Evolutionary conservation across 257 asterid species (phyloP).

Genomic region (Gentiana dahurica): DNA sequence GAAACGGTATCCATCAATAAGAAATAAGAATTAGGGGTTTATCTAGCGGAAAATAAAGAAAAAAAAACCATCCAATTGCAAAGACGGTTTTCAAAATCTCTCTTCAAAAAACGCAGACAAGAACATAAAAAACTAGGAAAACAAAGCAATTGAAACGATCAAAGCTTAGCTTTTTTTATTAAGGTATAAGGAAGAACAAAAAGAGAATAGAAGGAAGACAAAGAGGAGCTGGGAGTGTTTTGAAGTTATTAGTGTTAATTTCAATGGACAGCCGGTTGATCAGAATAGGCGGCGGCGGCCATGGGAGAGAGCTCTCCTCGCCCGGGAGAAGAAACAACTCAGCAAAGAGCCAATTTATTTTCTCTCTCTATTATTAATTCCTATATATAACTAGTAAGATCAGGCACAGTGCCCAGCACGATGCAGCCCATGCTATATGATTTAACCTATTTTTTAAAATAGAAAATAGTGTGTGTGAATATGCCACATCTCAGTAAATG

Average conservation of each 20-base stretch:
- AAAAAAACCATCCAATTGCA: not conserved
- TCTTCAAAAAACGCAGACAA: not conserved
- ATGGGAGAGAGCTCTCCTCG: not conserved
- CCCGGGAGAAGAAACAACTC: not conserved
- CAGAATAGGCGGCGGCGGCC: slow-evolving; percentile 1
- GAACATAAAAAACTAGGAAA: slow-evolving; percentile 1
- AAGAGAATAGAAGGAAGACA: not conserved
- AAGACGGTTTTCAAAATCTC: slow-evolving; percentile 2
- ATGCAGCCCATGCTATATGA: too few relatives aligned
- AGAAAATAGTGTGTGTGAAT: too few relatives aligned
- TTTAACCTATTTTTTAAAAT: too few relatives aligned
- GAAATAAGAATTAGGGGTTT: slow-evolving; percentile 7
- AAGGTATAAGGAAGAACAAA: too few relatives aligned
- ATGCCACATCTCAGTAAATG: too few relatives aligned
- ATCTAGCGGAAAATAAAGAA: not conserved
- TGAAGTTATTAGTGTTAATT: not conserved
- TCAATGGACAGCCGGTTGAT: slow-evolving; percentile 12
- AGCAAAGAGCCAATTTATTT: too few relatives aligned
- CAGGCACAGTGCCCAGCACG: too few relatives aligned
- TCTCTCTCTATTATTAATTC: too few relatives aligned
- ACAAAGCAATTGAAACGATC: not conserved
- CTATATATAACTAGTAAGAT: too few relatives aligned
- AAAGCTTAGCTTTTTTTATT: not conserved
- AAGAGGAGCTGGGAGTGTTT: not conserved
- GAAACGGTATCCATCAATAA: slow-evolving; percentile 28